Percentiles rank a stretch among this genome's conserved stretches.
Conservation (phyloP, 2,329 filamentous ascomycete genomes). For the Diaporthe velutina region DNA sequence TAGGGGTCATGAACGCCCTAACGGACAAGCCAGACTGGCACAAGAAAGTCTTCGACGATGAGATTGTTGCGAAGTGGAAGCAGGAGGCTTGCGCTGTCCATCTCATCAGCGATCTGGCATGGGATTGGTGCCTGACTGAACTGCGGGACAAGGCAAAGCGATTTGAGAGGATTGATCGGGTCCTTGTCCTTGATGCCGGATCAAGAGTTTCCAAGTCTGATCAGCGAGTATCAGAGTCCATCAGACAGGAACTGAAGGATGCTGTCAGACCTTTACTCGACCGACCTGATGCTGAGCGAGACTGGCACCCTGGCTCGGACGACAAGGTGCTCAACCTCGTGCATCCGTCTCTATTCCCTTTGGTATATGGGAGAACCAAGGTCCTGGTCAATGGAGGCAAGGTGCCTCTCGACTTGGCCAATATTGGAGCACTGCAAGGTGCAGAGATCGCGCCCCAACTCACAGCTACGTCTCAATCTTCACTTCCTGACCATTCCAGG, state of each 20-base stretch:
- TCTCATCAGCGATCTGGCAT: slow-evolving; percentile 3
- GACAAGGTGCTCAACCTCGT: slow-evolving; percentile 71
- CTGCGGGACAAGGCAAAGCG: slow-evolving; percentile 31
- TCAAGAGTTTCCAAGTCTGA: slow-evolving; percentile 64
- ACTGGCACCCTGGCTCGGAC: slow-evolving; percentile 73
- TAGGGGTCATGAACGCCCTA: slow-evolving; percentile 21
- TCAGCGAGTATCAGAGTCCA: slow-evolving; percentile 51
- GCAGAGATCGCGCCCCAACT: slow-evolving; percentile 41
- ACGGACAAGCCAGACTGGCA: slow-evolving; percentile 46
- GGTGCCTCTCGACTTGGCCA: slow-evolving; percentile 50
- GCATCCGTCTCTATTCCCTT: slow-evolving; percentile 73
- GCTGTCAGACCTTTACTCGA: slow-evolving; percentile 63
- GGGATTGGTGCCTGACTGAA: slow-evolving; percentile 20
- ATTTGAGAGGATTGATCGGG: slow-evolving; percentile 38
- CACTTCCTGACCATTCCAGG: background rate
- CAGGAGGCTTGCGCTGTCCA: slow-evolving; percentile 42
- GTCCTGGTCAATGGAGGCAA: slow-evolving; percentile 52
- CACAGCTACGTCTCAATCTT: background rate
- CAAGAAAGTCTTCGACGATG: slow-evolving; percentile 47
- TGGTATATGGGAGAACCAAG: slow-evolving; percentile 65
- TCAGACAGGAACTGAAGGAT: slow-evolving; percentile 56
- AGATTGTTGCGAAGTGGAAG: slow-evolving; percentile 46
- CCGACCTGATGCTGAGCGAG: slow-evolving; percentile 61
- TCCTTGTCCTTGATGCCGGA: slow-evolving; percentile 35
- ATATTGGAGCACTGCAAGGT: slow-evolving; percentile 46